Base-by-base conservation (phyloP, 495 filamentous ascomycete species). In the Aspergillus sclerotiicarbonarius region DNA sequence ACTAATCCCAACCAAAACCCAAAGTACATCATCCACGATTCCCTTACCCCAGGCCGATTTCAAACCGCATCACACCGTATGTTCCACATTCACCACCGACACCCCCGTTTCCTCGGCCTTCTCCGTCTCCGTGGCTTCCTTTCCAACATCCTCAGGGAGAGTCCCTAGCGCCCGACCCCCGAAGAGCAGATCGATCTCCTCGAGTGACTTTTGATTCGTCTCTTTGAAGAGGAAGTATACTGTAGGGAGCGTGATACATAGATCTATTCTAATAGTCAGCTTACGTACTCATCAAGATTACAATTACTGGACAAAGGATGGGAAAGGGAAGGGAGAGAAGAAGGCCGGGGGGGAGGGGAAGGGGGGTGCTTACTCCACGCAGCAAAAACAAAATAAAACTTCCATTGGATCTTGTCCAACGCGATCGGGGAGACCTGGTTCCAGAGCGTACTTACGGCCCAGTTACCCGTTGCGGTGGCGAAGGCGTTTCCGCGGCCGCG, bases 121-220 rank as follows among this genome's bases (percentile, higher is more conserved):
- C 18, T 64, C 65, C 4, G 25, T 16, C 25, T 50, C 47, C 7
- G 21, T 25, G 9, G 52, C 33, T n/a, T 21, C 21, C 47, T 67
- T 67, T 49, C 57, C 46, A 21, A 75, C 61, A 47, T 77, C 66
- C 43, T 76, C 70, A 2, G 75, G 73, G 48, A 79, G 60, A 0
- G 67, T 67, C 7, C 78, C 78, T 18, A 81, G 60, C 4, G 78
- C 74, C 1, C 77, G 62, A 45, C 76, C 76, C 0, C 76, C 81
- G 66, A 85, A 82, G 32, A 83, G 62, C 16, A 81, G 49, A 70
- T 85, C 81, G 57, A 84, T 84, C 53, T 82, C 80, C 57, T 85
- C 82, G 1, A 85, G 65, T 0, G 74, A 74, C 37, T 84, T 70
- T 51, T 79, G 76, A 50, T 81, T 84, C 0, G 81, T 84, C 63